A percentile compares a stretch with the other conserved stretches of the same genome.
These are phyloP conservation scores for Penicillium palitans DNA, from an alignment of 2,329 filamentous ascomycete species.

Conservation along the genomic window DNA sequence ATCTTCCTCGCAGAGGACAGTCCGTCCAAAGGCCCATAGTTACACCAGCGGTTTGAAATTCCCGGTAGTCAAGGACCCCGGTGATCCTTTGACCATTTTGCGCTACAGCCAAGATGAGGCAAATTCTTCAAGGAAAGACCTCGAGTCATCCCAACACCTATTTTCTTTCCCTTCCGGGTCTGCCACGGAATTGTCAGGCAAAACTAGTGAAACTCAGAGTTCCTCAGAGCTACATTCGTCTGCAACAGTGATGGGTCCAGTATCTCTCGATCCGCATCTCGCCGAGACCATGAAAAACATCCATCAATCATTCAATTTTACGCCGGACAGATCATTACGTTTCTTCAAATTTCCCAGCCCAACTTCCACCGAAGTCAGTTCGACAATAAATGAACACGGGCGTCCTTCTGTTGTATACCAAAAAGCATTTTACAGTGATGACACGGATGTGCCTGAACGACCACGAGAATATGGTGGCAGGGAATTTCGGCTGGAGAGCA, in stretches of 20 bases:
- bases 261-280: conserved; percentile 19
- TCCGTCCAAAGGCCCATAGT: conserved; percentile 30
- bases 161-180: conserved; percentile 11
- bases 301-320: conserved; percentile 33
- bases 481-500: conserved; percentile 76
- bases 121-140: conserved; percentile 51
- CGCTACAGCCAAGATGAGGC: conserved; percentile 66
- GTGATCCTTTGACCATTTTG: conserved; percentile 62
- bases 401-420: conserved; percentile 75
- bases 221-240: conserved; percentile 24
- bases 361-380: conserved; percentile 48
- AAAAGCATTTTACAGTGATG: conserved; percentile 80
- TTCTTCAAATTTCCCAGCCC: conserved; percentile 33
- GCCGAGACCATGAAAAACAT: conserved; percentile 25
- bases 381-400: conserved; percentile 57
- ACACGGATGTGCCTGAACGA: conserved; percentile 76
- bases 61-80: conserved; percentile 73
- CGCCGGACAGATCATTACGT: conserved; percentile 21
- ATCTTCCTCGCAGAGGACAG: conserved; percentile 30
- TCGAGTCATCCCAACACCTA: conserved; percentile 20
- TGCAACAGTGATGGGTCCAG: conserved; percentile 17
- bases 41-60: conserved; percentile 60
- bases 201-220: conserved; percentile 5
- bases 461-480: conserved; percentile 81
- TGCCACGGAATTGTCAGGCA: conserved; percentile 3